Evolutionary conservation across 495 filamentous ascomycete species (phyloP).

Genomic region (Aspergillus bertholletiae): DNA sequence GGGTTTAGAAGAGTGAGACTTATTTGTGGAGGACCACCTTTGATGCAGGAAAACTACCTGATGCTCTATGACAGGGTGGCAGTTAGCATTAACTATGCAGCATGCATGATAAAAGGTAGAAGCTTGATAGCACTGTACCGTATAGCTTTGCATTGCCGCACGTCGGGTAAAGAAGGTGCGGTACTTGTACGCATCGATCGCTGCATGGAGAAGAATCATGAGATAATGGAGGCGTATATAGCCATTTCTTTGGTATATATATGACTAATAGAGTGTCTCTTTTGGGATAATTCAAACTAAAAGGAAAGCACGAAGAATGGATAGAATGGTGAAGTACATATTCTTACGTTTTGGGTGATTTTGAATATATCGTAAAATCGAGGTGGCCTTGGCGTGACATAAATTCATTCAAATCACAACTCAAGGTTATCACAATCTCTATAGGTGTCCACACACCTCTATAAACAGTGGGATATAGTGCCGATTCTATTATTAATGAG

Average conservation of each 20-base stretch:
- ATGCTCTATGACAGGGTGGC: not conserved
- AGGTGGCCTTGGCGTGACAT: too few species aligned
- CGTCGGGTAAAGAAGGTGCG: not conserved
- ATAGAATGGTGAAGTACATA: too few species aligned
- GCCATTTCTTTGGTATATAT: not conserved
- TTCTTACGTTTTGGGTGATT: too few species aligned
- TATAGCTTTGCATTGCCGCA: slow-evolving; percentile 2
- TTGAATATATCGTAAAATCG: too few species aligned
- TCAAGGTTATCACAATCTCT: too few species aligned
- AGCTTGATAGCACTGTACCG: not conserved
- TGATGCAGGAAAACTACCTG: not conserved
- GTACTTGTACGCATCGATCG: not conserved
- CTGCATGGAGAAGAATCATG: not conserved
- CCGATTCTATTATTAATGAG: not conserved
- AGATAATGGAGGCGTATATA: not conserved
- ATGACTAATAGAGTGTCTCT: too few species aligned
- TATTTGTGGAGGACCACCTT: not conserved
- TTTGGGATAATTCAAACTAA: too few species aligned
- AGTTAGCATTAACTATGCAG: not conserved
- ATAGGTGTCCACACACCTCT: too few species aligned
- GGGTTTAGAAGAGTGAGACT: not conserved
- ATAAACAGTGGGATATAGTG: too few species aligned
- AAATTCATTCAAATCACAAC: too few species aligned
- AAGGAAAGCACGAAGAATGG: too few species aligned
- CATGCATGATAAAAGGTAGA: not conserved